A percentile compares a stretch with the other conserved stretches of the same genome.
Conservation (phyloP, 495 filamentous ascomycete species). For the Aspergillus sclerotiicarbonarius region DNA sequence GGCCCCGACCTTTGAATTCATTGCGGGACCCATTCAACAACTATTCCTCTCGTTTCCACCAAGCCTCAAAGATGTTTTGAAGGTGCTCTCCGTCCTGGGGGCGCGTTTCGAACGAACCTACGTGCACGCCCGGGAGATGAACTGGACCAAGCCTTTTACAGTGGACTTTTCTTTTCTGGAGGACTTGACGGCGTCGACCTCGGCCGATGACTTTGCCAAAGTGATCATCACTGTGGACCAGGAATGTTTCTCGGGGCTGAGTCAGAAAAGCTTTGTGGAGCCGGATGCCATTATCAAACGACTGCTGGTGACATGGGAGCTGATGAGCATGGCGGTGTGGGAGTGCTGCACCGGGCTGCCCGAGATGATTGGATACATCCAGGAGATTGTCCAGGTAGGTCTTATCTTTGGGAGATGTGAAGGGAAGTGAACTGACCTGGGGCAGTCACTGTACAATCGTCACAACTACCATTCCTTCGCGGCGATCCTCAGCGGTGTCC, state of each 20-base stretch:
- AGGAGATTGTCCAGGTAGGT: conserved; percentile 37
- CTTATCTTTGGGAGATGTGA: background rate
- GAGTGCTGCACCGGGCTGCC: conserved; percentile 44
- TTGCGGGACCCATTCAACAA: conserved; percentile 37
- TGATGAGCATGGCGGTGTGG: conserved; percentile 35
- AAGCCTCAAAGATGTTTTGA: conserved; percentile 33
- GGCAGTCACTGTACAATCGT: conserved; percentile 27
- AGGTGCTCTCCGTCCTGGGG: conserved; percentile 33
- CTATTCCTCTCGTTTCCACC: conserved; percentile 34
- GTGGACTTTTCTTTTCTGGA: conserved; percentile 35
- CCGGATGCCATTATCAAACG: conserved; percentile 18
- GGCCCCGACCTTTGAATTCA: conserved; percentile 35
- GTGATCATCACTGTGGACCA: conserved; percentile 30
- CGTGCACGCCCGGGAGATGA: conserved; percentile 32
- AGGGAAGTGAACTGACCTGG: background rate
- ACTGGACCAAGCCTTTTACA: conserved; percentile 35
- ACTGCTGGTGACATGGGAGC: conserved; percentile 30
- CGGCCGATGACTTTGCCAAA: conserved; percentile 30
- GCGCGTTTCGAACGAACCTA: conserved; percentile 38
- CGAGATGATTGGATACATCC: conserved; percentile 29
- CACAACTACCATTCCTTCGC: conserved; percentile 39
- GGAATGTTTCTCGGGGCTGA: conserved; percentile 27
- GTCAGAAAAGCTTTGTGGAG: conserved; percentile 21
- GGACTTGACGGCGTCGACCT: conserved; percentile 29
- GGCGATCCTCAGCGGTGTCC: conserved; percentile 36